Conservation (phyloP, 176 grass and related monocot genomes). For the Paspalum vaginatum region DNA sequence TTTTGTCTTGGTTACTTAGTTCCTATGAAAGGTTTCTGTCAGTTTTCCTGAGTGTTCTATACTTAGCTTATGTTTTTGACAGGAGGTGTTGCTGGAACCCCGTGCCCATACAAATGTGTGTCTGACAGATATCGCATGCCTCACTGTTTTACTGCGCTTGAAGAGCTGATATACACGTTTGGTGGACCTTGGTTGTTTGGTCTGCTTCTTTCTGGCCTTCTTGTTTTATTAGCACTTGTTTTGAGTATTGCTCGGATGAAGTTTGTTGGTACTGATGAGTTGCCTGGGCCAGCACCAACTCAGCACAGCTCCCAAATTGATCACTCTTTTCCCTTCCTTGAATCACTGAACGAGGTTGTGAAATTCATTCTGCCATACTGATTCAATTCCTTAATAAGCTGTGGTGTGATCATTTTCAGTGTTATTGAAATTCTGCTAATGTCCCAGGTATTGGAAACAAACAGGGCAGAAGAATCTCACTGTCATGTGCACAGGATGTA, state of each 20-base stretch:
- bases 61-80: conserved; percentile 36
- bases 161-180: conserved; percentile 95
- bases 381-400: not conserved
- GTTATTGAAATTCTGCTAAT: conserved; percentile 44
- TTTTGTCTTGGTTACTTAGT: too few relatives aligned
- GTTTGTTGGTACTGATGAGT: conserved; percentile 90
- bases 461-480: conserved; percentile 92
- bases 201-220: conserved; percentile 89
- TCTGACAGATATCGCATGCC: conserved; percentile 98
- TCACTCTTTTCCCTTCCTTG: conserved; percentile 95
- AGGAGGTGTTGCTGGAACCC: conserved; percentile 89
- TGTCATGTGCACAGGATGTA: conserved; percentile 93
- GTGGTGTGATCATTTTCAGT: not conserved
- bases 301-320: conserved; percentile 95
- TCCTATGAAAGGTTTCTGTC: conserved; percentile 15
- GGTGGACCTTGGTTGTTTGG: conserved; percentile 97
- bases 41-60: conserved; percentile 20
- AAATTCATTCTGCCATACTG: conserved; percentile 21
- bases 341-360: conserved; percentile 93
- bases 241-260: conserved; percentile 98
- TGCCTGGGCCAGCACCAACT: conserved; percentile 87
- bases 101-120: conserved; percentile 91
- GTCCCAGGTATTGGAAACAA: conserved; percentile 88
- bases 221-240: conserved; percentile 90
- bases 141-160: conserved; percentile 93